Base-by-base conservation (phyloP, 352 stramenopile species). In the Elongisporangium senticosum region DNA sequence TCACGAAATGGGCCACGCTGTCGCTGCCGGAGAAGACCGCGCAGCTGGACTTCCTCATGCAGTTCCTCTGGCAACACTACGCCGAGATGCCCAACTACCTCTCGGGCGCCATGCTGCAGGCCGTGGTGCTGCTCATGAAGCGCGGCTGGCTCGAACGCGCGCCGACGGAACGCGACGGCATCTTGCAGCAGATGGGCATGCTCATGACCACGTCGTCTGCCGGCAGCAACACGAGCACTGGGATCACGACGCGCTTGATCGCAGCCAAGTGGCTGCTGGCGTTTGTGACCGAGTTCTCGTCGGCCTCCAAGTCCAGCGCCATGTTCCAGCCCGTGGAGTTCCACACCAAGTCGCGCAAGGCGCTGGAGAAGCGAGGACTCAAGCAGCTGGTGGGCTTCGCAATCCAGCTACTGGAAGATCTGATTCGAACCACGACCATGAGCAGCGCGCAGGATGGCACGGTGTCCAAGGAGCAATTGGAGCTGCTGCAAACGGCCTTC, bases 211-310 rank as follows among this genome's bases (percentile, higher is more conserved):
- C n/a, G 7, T 56, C 33, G 0, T 24, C 48, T 1, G 26, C 55
- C 1, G 19, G 28, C 4, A 52, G 47, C 4, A 51, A 53, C 14
- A 40, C 39, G 1, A 21, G 21, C 7, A 43, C 55, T 17, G 43
- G 24, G 3, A 71, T 81, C 49, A 64, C 66, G 8, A 76, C 79
- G 21, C 79, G 81, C 1, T 54, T 95, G 26, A 64, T 93, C 47
- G 81, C 81, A 5, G 75, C 81, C 51, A 95, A 92, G 61, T 91
- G 85, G 81, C 69, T 95, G 23, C 74, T 91, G 20, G 83, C 86
- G 15, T 91, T 95, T 39, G 81, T 93, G 53, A 90, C 82, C 51
- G 86, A 95, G 67, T 92, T 95, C 58, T 87, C 81, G 49, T 91
- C 83, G 3, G 79, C 80, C 10, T 95, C 86, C 1, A 71, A 80